Evolutionary conservation across 2,329 filamentous ascomycete genomes (phyloP), one percentile per base, ranked within the genome.

Genomic region (Neonectria sp.): DNA sequence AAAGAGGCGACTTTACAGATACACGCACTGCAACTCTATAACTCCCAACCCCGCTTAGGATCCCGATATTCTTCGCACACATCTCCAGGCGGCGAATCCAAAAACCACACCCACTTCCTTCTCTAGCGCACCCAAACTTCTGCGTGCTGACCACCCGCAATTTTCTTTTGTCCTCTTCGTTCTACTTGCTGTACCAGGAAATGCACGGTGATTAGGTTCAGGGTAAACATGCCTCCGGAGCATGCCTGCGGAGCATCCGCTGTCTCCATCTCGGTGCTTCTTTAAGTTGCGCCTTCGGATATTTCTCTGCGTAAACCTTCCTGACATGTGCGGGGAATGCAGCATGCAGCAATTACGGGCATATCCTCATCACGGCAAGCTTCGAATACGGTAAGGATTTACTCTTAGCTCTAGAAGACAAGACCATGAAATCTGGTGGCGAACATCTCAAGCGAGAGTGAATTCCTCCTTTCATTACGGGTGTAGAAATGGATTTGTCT

Each of bases 11-110:
- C 37, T 33, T 11, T 5, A 33, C 31, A 6, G 11, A 33, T 11
- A 33, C 31, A 33, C 9, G 31, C 31, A 33, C 31, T 6, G 31
- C 11, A 9, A 33, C 31, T 33, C 7, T 33, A 33, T 11, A 33
- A 9, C 31, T 33, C 31, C 31, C 7, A 33, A 33, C 31, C 31
- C 6, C 31, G 7, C 11, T 33, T 3, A 29, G 31, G 6, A 33
- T 33, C 11, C 49, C 29, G 49, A 53, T 12, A 21, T 53, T 53
- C 29, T 24, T 53, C 49, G 49, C 49, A 53, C 31, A 35, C 17
- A 52, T 52, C n/a, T 33, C 48, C 24, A 52, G 33, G 46, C 46
- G 46, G 25, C 46, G 15, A 49, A 29, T 49, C 46, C 13, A 17
- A 29, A 12, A 17, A 13, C 43, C 45, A 48, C 11, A 3, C 45